phyloP scores from a whole-genome alignment of 2,329 filamentous ascomycete species.

The Pseudogymnoascus destructans region DNA sequence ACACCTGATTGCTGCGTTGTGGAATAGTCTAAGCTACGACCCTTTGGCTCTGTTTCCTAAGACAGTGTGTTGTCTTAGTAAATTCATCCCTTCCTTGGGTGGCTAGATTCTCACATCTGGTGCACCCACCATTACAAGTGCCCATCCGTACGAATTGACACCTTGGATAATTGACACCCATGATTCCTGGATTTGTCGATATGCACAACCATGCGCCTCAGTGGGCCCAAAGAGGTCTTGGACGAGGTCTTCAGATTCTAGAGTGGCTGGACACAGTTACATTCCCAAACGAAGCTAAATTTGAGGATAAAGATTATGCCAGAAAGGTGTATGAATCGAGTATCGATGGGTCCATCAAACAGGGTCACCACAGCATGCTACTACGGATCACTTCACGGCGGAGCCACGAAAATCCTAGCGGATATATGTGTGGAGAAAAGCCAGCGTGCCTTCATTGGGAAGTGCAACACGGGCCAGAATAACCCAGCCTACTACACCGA shows the following conservation, averaged over 20 bases:
- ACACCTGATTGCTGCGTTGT: too few relatives aligned
- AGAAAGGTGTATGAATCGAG: conserved; percentile 60
- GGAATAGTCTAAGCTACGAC: too few relatives aligned
- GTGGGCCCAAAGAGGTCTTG: conserved; percentile 32
- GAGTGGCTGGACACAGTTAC: conserved; percentile 52
- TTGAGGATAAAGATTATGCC: conserved; percentile 49
- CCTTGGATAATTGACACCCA: too few relatives aligned
- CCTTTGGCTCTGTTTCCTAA: too few relatives aligned
- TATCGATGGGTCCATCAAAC: conserved; percentile 62
- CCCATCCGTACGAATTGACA: too few relatives aligned
- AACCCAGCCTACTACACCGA: conserved; percentile 46
- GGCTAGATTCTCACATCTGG: too few relatives aligned
- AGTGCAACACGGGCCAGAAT: conserved; percentile 57
- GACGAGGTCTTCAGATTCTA: conserved; percentile 27
- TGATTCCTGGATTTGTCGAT: conserved; percentile 32
- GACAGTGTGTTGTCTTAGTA: too few relatives aligned
- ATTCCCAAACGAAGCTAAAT: conserved; percentile 54
- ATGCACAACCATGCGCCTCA: conserved; percentile 57
- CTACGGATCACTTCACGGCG: conserved; percentile 75
- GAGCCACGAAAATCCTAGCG: conserved; percentile 74
- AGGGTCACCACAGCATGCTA: conserved; percentile 86
- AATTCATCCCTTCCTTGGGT: too few relatives aligned
- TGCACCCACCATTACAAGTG: too few relatives aligned
- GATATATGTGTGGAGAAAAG: conserved; percentile 64
- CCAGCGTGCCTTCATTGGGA: conserved; percentile 76